These are phyloP conservation scores for Suhomyces guaymorum DNA, from an alignment of 1,139 yeast species.

Conservation along the genomic window DNA sequence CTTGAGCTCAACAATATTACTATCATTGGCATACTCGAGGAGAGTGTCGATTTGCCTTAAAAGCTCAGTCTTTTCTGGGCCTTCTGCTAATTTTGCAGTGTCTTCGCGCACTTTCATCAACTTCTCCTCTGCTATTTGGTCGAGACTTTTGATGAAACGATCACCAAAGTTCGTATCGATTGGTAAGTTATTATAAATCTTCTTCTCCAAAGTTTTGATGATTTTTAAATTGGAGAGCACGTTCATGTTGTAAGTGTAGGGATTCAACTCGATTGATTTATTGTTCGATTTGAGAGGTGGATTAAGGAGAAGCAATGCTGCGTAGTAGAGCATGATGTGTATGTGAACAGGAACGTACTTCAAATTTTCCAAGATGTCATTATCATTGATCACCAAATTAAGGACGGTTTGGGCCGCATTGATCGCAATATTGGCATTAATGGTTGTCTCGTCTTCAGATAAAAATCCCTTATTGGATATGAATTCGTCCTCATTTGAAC, in stretches of 20 bases:
- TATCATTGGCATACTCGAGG: slow-evolving; percentile 17
- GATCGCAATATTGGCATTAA: slow-evolving; percentile 52
- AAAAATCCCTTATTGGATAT: slow-evolving; percentile 39
- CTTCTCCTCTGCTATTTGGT: slow-evolving; percentile 45
- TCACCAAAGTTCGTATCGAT: slow-evolving; percentile 55
- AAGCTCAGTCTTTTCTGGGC: slow-evolving; percentile 17
- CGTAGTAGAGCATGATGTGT: slow-evolving; percentile 69
- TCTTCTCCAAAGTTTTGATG: slow-evolving; percentile 43
- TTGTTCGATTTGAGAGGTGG: slow-evolving; percentile 40
- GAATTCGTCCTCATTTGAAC: slow-evolving; percentile 31
- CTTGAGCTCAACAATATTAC: slow-evolving; percentile 21
- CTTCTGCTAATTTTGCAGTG: slow-evolving; percentile 14
- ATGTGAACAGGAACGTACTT: slow-evolving; percentile 71
- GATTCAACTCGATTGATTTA: slow-evolving; percentile 16
- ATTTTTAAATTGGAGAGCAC: slow-evolving; percentile 30
- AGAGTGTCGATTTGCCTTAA: slow-evolving; percentile 21
- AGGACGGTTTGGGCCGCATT: slow-evolving; percentile 67
- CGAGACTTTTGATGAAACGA: slow-evolving; percentile 48
- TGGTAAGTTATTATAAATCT: slow-evolving; percentile 49
- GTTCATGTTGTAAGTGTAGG: slow-evolving; percentile 22
- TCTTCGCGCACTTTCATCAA: slow-evolving; percentile 17
- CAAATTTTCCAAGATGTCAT: slow-evolving; percentile 57
- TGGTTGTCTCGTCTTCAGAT: slow-evolving; percentile 36
- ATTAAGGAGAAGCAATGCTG: slow-evolving; percentile 57
- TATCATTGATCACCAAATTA: slow-evolving; percentile 58